phyloP scores from a whole-genome alignment of 1,284 basidiomycete genomes.

The Meripilus lineatus region DNA sequence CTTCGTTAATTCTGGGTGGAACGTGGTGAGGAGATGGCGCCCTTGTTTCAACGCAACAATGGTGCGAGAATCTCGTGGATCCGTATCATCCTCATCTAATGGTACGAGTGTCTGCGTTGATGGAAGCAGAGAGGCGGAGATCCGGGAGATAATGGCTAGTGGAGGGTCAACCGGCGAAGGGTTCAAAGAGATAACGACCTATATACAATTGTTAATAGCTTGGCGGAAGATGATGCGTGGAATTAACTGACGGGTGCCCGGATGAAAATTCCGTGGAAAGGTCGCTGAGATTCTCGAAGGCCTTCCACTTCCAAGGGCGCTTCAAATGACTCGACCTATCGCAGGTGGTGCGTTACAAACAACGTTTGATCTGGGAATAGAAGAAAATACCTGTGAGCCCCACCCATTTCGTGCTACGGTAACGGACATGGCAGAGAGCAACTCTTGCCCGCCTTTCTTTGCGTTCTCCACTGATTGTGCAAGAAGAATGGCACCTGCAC shows the following conservation, averaged over 20 bases:
- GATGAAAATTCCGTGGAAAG: slow-evolving; percentile 91
- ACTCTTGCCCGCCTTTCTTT: slow-evolving; percentile 86
- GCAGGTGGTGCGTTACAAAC: slow-evolving; percentile 7
- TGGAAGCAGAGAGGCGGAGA: slow-evolving; percentile 62
- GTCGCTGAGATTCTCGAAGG: slow-evolving; percentile 52
- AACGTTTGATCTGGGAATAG: no score
- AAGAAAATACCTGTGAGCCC: slow-evolving; percentile 63
- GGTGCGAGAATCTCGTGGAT: slow-evolving; percentile 50
- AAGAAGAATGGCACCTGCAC: slow-evolving; percentile 93
- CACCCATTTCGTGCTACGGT: slow-evolving; percentile 88
- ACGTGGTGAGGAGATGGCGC: slow-evolving; percentile 81
- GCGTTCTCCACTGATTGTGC: slow-evolving; percentile 69
- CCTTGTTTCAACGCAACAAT: slow-evolving; percentile 89
- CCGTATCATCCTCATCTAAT: slow-evolving; percentile 31
- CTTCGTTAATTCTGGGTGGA: slow-evolving; percentile 91
- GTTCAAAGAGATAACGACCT: slow-evolving; percentile 59
- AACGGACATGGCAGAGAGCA: slow-evolving; percentile 81
- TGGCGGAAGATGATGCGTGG: slow-evolving; percentile 3
- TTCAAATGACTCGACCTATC: slow-evolving; percentile 87
- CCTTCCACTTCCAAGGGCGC: slow-evolving; percentile 65
- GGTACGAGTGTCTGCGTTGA: slow-evolving; percentile 32
- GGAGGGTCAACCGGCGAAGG: slow-evolving; percentile 41
- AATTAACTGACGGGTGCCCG: slow-evolving; percentile 75
- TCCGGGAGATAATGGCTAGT: slow-evolving; percentile 67
- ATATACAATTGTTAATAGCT: background rate